phyloP scores from a whole-genome alignment of 345 rosid genomes.

The Alliaria petiolata region DNA sequence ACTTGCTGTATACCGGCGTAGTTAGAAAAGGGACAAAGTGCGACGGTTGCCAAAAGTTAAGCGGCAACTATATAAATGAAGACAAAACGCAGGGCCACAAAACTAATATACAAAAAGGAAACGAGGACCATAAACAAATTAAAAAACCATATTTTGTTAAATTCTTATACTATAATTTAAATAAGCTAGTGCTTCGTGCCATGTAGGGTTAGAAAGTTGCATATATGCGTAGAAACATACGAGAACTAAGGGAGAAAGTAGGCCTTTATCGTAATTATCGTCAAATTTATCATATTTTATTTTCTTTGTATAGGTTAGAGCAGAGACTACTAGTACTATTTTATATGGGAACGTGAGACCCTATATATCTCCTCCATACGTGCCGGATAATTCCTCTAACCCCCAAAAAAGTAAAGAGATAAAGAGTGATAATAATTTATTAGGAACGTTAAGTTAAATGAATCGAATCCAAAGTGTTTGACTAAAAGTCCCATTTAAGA shows the following conservation, averaged over 20 bases:
- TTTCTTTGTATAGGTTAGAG: background rate
- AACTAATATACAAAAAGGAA: slow-evolving; percentile 1
- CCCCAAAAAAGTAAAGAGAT: background rate
- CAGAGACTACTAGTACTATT: slow-evolving; percentile 9
- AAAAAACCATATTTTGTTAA: background rate
- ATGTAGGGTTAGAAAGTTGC: slow-evolving; percentile 28
- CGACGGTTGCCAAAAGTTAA: background rate
- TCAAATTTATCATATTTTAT: background rate
- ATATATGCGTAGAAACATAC: slow-evolving; percentile 33
- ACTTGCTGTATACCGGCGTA: no score
- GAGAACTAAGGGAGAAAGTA: slow-evolving; percentile 17
- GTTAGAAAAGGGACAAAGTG: background rate
- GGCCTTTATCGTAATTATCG: slow-evolving; percentile 27
- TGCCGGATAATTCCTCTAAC: slow-evolving; percentile 27
- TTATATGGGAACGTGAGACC: slow-evolving; percentile 28
- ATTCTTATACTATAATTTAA: background rate
- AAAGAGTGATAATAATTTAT: background rate
- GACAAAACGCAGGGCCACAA: background rate
- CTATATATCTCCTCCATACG: background rate
- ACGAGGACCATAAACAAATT: slow-evolving; percentile 4
- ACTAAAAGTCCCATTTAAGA: background rate
- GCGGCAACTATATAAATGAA: slow-evolving; percentile 8
- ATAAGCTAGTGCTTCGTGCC: slow-evolving; percentile 30
- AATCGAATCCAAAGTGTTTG: slow-evolving; percentile 19
- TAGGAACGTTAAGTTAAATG: background rate